Base-by-base conservation (phyloP, 2,329 filamentous ascomycete species). In the Alternaria brassicicola region DNA sequence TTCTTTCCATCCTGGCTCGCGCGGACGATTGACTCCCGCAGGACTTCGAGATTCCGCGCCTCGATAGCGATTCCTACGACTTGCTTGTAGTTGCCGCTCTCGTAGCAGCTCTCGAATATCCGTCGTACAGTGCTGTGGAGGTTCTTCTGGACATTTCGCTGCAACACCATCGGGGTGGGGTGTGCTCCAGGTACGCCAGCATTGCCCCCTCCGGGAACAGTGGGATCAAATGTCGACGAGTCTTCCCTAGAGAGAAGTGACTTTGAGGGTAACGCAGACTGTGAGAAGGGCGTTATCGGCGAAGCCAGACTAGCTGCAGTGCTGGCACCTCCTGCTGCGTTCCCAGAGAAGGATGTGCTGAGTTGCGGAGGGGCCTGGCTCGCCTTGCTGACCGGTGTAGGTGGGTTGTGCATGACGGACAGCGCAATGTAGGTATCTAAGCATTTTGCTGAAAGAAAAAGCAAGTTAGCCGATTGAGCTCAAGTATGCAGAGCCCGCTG, bases 11-110 rank as follows among this genome's bases (percentile, higher is more conserved):
- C 92, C 48, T 93, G 88, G 72, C 88, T 93, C n/a, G 92, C 94
- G 31, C 92, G 88, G 76, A 95, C 86, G 72, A 99, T 97, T 36
- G 95, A 91, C 58, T 89, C 86, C 61, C 91, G 89, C 39, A 99
- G 85, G 30, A 98, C 90, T 55, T 95, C 90, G 17, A 98, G 84
- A 73, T 95, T 96, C 76, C 93, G 92, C 60, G 95, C 93, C 79
- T 99, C 95, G 33, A 99, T 90, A 9, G 95, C 93, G 68, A 99
- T 97, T 55, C 95, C 95, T 41, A 99, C 92, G 7, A 99, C 95
- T 78, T 99, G 95, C 67, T 92, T 89, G 79, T 97, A 99, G 62
- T 92, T 89, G 62, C 91, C 92, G 69, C 93, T 88, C 65, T 86
- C 84, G 72, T 97, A 88, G 79, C 94, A 98, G 77, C 87, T 90